Percentiles rank a stretch among this genome's conserved stretches.
These are phyloP conservation scores for Stephania cephalantha DNA, from an alignment of 164 flowering plant species.

Conservation along the genomic window DNA sequence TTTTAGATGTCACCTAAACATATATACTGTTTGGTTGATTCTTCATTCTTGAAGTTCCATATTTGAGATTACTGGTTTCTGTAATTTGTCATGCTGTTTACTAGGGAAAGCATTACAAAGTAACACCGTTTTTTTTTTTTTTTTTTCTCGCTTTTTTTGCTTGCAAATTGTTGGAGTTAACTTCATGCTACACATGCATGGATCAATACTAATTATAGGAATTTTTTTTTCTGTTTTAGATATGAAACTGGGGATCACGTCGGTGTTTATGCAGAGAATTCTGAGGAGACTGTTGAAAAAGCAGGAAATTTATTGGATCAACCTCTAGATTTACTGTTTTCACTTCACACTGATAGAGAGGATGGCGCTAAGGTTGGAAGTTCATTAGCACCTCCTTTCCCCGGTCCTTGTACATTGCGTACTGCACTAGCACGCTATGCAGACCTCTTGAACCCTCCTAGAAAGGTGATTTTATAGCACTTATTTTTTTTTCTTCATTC, in stretches of 20 bases:
- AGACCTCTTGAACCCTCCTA: slow-evolving; percentile 75
- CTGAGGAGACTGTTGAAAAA: slow-evolving; percentile 63
- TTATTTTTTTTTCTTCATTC: background rate
- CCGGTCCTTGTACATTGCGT: slow-evolving; percentile 73
- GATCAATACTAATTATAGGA: background rate
- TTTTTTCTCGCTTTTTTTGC: background rate
- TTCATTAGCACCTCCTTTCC: slow-evolving; percentile 70
- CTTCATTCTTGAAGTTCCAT: background rate
- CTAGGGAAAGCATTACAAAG: background rate
- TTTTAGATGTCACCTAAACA: too few species aligned
- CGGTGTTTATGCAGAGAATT: slow-evolving; percentile 78
- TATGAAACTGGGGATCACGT: slow-evolving; percentile 97
- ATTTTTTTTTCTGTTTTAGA: slow-evolving; percentile 26
- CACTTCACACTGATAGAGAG: slow-evolving; percentile 67
- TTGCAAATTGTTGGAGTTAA: background rate
- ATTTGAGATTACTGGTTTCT: too few species aligned
- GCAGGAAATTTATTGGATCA: slow-evolving; percentile 61
- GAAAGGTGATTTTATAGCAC: slow-evolving; percentile 43
- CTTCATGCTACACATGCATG: background rate
- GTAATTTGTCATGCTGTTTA: background rate
- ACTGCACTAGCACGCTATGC: slow-evolving; percentile 70
- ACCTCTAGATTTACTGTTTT: slow-evolving; percentile 52
- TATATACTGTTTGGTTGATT: background rate
- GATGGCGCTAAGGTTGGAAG: slow-evolving; percentile 60
- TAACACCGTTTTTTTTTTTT: background rate